A percentile compares a stretch with the other conserved stretches of the same genome.
phyloP scores from a whole-genome alignment of 2,329 filamentous ascomycete species.

The Trichoderma atrobrunneum region DNA sequence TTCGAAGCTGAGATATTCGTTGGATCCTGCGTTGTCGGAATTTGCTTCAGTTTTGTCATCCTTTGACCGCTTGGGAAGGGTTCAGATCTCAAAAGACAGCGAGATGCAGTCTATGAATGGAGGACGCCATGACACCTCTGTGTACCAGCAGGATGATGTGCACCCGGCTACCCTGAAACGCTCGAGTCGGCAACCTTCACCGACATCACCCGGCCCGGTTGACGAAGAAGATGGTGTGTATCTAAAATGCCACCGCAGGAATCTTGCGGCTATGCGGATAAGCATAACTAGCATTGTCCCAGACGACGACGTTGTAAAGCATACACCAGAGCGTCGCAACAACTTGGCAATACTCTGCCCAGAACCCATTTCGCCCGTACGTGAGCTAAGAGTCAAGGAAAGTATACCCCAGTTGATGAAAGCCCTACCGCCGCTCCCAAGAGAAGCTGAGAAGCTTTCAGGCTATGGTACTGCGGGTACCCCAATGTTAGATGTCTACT shows the following conservation, averaged over 20 bases:
- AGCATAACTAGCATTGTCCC: slow-evolving; percentile 20
- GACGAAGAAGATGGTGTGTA: slow-evolving; percentile 9
- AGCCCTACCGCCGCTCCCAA: slow-evolving; percentile 46
- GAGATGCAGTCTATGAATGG: neutral
- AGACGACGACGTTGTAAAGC: neutral
- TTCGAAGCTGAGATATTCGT: slow-evolving; percentile 18
- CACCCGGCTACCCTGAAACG: neutral
- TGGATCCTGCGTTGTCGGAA: slow-evolving; percentile 29
- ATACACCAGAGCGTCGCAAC: slow-evolving; percentile 13
- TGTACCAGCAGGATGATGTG: neutral
- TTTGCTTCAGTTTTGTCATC: slow-evolving; percentile 31
- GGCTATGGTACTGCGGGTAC: neutral
- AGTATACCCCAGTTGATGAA: slow-evolving; percentile 54
- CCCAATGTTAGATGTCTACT: neutral
- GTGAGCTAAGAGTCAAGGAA: slow-evolving; percentile 45
- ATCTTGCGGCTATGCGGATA: slow-evolving; percentile 27
- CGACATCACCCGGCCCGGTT: neutral
- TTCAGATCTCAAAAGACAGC: slow-evolving; percentile 23
- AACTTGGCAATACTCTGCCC: slow-evolving; percentile 41
- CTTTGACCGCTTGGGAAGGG: slow-evolving; percentile 28
- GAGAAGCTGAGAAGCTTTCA: slow-evolving; percentile 22
- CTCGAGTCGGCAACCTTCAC: neutral
- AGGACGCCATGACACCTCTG: neutral
- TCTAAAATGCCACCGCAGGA: slow-evolving; percentile 28
- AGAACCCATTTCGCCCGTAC: slow-evolving; percentile 47